phyloP scores from a whole-genome alignment of 1,284 basidiomycete species.

The Microbotryum silenes-acaulis region DNA sequence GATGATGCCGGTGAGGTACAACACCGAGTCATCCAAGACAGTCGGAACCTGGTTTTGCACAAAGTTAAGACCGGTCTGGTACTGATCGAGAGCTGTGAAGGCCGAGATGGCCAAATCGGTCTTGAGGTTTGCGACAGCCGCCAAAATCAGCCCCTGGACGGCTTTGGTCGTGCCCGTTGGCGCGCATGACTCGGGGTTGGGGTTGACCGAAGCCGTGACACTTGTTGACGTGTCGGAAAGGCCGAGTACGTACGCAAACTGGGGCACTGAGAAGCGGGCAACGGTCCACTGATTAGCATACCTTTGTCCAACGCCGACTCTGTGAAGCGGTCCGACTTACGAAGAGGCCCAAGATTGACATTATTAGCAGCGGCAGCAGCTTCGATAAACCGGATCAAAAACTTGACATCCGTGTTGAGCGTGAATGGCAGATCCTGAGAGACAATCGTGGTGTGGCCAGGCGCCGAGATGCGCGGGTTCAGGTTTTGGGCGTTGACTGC shows the following conservation, averaged over 20 bases:
- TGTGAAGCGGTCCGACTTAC: constrained; percentile 49
- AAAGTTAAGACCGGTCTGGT: constrained; percentile 54
- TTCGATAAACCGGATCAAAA: constrained; percentile 55
- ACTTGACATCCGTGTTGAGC: constrained; percentile 58
- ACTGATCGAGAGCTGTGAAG: constrained; percentile 39
- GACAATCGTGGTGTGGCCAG: constrained; percentile 55
- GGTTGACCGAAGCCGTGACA: constrained; percentile 33
- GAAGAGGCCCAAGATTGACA: constrained; percentile 59
- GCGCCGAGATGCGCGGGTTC: constrained; percentile 50
- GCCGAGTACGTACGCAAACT: constrained; percentile 35
- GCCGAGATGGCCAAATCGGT: constrained; percentile 48
- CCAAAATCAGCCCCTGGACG: constrained; percentile 54
- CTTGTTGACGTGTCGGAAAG: constrained; percentile 34
- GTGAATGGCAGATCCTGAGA: constrained; percentile 56
- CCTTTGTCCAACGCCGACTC: constrained; percentile 33
- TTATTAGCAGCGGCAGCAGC: constrained; percentile 51
- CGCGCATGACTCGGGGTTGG: constrained; percentile 46
- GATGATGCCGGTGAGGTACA: constrained; percentile 63
- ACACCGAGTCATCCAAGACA: constrained; percentile 55
- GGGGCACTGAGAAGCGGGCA: constrained; percentile 18
- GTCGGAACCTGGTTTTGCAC: constrained; percentile 56
- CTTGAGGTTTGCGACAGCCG: constrained; percentile 54
- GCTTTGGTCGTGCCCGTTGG: constrained; percentile 42
- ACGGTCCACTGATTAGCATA: constrained; percentile 35
- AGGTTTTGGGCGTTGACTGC: constrained; percentile 45